These are phyloP conservation scores for Exserohilum turcica DNA, from an alignment of 2,329 filamentous ascomycete genomes.

Conservation along the genomic window DNA sequence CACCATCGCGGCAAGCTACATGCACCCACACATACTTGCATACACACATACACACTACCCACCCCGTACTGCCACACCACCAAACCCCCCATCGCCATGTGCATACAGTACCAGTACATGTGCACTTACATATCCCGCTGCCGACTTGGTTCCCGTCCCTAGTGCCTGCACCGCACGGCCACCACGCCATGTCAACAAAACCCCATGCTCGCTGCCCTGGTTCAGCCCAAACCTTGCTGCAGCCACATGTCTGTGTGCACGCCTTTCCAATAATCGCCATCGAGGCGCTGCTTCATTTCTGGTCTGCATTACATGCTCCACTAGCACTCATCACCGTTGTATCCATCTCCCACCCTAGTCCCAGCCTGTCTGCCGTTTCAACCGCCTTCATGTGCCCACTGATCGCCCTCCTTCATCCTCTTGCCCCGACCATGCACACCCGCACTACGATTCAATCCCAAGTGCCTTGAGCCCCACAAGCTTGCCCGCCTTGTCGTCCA, in stretches of 20 bases:
- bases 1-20: conserved; percentile 11
- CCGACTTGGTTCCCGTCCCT: background rate
- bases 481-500: conserved; percentile 62
- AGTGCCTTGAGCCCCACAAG: conserved; percentile 80
- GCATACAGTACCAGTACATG: too few relatives aligned
- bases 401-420: background rate
- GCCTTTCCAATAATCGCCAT: background rate
- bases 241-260: background rate
- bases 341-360: conserved; percentile 1
- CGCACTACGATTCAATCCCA: conserved; percentile 65
- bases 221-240: background rate
- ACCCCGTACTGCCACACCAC: background rate
- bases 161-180: background rate
- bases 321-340: conserved; percentile 6
- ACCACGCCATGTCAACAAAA: background rate
- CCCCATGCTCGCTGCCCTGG: background rate
- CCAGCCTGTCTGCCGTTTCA: conserved; percentile 8
- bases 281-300: background rate
- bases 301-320: background rate
- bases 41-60: too few relatives aligned
- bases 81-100: too few relatives aligned
- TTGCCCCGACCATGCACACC: background rate
- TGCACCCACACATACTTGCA: too few relatives aligned
- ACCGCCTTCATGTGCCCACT: conserved; percentile 11
- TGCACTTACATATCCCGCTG: background rate